Conservation (phyloP, 495 filamentous ascomycete genomes). For the Cladorrhinum samala region DNA sequence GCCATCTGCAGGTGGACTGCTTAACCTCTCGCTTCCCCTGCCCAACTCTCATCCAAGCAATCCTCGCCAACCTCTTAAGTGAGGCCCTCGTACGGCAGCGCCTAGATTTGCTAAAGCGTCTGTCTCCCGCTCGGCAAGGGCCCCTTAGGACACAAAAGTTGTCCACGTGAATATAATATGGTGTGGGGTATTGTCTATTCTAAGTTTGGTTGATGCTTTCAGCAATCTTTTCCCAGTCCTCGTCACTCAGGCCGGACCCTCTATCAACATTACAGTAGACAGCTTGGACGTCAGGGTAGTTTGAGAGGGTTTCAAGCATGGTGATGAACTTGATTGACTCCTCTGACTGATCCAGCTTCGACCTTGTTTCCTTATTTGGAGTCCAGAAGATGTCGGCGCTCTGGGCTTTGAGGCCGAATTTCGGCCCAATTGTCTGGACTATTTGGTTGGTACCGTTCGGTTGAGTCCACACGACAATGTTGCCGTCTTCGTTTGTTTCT, state of each 20-base stretch:
- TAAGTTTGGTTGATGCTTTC: slow-evolving; percentile 34
- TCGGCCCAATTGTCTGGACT: slow-evolving; percentile 52
- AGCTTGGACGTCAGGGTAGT: slow-evolving; percentile 59
- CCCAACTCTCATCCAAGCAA: too few relatives aligned
- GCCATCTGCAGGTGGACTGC: too few relatives aligned
- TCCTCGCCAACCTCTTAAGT: too few relatives aligned
- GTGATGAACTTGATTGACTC: slow-evolving; percentile 47
- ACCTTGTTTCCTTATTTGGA: slow-evolving; percentile 71
- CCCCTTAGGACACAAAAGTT: too few relatives aligned
- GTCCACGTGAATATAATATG: too few relatives aligned
- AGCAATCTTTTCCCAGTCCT: slow-evolving; percentile 44
- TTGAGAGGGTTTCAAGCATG: slow-evolving; percentile 47
- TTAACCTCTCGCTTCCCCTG: too few relatives aligned
- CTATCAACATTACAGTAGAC: slow-evolving; percentile 58
- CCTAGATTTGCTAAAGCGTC: too few relatives aligned
- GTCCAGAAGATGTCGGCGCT: slow-evolving; percentile 79
- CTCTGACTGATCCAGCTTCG: slow-evolving; percentile 45
- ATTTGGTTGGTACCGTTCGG: slow-evolving; percentile 61
- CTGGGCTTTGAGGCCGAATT: slow-evolving; percentile 56
- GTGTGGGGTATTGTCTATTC: not conserved
- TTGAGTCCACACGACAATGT: slow-evolving; percentile 68
- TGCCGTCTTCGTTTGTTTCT: slow-evolving; percentile 60
- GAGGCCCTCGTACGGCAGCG: too few relatives aligned
- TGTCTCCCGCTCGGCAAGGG: too few relatives aligned
- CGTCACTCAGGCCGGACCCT: slow-evolving; percentile 35